Conservation (phyloP, 2,329 filamentous ascomycete genomes). For the Pseudogymnoascus sp. region DNA sequence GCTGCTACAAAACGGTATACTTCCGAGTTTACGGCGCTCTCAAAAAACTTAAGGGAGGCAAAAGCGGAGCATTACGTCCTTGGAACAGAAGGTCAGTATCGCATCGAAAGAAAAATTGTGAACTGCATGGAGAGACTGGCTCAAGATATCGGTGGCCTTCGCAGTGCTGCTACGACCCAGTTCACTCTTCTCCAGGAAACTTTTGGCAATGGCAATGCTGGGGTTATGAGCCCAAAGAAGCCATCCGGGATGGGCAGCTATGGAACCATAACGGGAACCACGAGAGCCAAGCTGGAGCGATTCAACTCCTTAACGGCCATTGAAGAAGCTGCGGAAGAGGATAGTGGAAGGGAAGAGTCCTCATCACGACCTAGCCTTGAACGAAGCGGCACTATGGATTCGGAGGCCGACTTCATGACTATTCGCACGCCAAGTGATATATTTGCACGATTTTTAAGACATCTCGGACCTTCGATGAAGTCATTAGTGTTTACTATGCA, state of each 20-base stretch:
- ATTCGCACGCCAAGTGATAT: conserved; percentile 66
- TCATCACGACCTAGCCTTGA: conserved; percentile 11
- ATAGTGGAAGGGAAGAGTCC: conserved; percentile 40
- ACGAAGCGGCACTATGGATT: conserved; percentile 1
- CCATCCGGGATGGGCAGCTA: neutral
- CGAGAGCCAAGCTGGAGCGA: conserved; percentile 39
- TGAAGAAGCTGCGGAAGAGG: conserved; percentile 54
- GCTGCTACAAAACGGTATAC: conserved; percentile 58
- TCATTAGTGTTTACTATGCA: conserved; percentile 88
- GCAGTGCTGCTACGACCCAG: conserved; percentile 83
- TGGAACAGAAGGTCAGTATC: conserved; percentile 72
- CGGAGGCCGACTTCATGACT: neutral
- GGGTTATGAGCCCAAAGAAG: neutral
- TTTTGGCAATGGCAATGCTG: conserved; percentile 14
- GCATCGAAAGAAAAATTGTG: conserved; percentile 70
- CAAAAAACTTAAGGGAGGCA: conserved; percentile 73
- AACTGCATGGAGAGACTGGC: conserved; percentile 78
- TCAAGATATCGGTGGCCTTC: conserved; percentile 82
- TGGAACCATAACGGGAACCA: conserved; percentile 16
- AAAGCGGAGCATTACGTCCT: conserved; percentile 82
- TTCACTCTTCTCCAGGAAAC: conserved; percentile 72
- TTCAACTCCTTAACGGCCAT: conserved; percentile 50
- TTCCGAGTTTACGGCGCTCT: conserved; percentile 60
- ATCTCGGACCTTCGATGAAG: conserved; percentile 91
- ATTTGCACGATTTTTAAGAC: conserved; percentile 81